Base-by-base conservation (phyloP, 1,284 basidiomycete genomes). In the Phaffia rhodozyma region DNA sequence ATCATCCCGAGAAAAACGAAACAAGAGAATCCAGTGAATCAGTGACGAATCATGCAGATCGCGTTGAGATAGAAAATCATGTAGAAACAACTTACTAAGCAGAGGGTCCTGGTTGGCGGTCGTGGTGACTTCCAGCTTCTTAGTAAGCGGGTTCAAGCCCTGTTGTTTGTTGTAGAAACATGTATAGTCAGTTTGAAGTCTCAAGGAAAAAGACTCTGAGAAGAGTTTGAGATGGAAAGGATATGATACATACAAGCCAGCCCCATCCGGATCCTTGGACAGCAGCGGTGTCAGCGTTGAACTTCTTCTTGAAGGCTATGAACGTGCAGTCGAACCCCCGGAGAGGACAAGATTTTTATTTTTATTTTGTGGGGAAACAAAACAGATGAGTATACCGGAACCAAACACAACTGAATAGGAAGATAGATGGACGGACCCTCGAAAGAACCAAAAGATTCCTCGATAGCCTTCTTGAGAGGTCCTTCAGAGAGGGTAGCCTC, bases 211-310 rank as follows among this genome's bases (percentile, higher is more conserved):
- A 23, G n/a, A 34, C 4, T 13, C 47, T 30, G 7, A 25, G 30
- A 25, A 56, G 18, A 56, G 13, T 16, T 16, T 13, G 18, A 56
- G 29, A 30, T 49, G 7, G 34, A 59, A 63, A 23, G 18, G 16
- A 29, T 29, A 56, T 5, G 38, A 11, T 43, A 78, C 84, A 68
- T 67, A 86, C 88, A 66, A 97, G 82, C 94, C 94, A 97, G 59
- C 91, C 93, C 96, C 94, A 98, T 25, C 94, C 96, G 68, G 89
- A 92, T 55, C 94, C 96, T 78, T 99, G 94, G 69, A 99, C 87
- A 62, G 82, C 91, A 55, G 88, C 89, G n/a, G 94, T 93, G 69
- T 82, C 83, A 32, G 90, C 76, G 78, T 93, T 97, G 75, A 97
- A 83, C 69, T 82, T 82, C 67, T 87, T 86, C 75, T 83, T 85